Conservation (phyloP, 805 yeast species). For the Huiozyma sinensis region DNA sequence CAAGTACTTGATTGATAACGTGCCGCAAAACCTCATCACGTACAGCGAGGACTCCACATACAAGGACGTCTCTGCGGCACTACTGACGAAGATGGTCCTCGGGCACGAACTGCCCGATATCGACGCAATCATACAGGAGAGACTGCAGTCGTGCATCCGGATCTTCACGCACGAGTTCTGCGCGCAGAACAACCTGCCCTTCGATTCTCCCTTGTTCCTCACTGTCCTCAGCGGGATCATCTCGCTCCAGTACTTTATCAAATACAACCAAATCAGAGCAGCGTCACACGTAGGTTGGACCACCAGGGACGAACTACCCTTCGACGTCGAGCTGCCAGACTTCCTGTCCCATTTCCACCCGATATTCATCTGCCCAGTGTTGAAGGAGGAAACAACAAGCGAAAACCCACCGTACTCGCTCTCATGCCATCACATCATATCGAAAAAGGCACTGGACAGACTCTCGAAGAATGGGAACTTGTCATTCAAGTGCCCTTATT, state of each 20-base stretch:
- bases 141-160: constrained; percentile 16
- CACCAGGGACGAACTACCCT: constrained; percentile 48
- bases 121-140: constrained; percentile 16
- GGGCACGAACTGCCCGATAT: constrained; percentile 11
- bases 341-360: constrained; percentile 45
- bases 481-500: constrained; percentile 61
- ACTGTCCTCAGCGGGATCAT: constrained; percentile 42
- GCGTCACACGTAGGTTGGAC: constrained; percentile 38
- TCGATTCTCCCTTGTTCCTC: constrained; percentile 43
- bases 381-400: constrained; percentile 53
- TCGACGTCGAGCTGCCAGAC: constrained; percentile 46
- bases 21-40: background rate
- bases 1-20: background rate
- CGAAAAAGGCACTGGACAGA: constrained; percentile 41
- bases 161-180: constrained; percentile 42
- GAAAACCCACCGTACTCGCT: constrained; percentile 52
- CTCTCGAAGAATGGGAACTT: constrained; percentile 34
- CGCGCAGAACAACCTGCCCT: constrained; percentile 36
- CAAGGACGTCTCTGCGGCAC: constrained; percentile 29
- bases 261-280: constrained; percentile 31
- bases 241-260: constrained; percentile 43
- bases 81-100: constrained; percentile 30
- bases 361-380: constrained; percentile 60
- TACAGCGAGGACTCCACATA: background rate
- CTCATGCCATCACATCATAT: constrained; percentile 56